Conservation (phyloP, 2,329 filamentous ascomycete genomes). For the Magnaporthales sp. region DNA sequence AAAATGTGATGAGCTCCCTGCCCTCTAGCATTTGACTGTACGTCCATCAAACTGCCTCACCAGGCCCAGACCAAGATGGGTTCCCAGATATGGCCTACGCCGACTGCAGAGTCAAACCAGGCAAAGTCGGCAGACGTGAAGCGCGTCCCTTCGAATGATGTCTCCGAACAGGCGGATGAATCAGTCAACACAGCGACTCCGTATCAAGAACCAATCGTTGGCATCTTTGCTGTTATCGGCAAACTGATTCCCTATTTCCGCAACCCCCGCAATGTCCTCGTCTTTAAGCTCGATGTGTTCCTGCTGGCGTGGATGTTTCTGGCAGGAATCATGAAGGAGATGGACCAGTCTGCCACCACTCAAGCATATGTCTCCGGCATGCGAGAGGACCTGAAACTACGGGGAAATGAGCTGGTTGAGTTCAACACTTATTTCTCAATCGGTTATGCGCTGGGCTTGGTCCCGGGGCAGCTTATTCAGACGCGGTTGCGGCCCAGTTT, state of each 20-base stretch:
- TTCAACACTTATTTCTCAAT: slow-evolving; percentile 45
- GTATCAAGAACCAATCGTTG: background rate
- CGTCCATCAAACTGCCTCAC: background rate
- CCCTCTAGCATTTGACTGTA: background rate
- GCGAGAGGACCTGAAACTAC: slow-evolving; percentile 33
- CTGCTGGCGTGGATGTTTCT: slow-evolving; percentile 26
- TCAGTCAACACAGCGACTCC: background rate
- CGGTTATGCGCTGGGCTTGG: slow-evolving; percentile 45
- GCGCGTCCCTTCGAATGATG: background rate
- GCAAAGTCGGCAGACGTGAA: background rate
- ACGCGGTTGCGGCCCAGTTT: slow-evolving; percentile 12
- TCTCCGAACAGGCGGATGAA: background rate
- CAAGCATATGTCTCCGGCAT: slow-evolving; percentile 31
- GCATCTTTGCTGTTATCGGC: background rate
- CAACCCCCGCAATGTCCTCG: slow-evolving; percentile 21
- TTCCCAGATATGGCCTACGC: background rate
- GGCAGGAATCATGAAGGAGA: slow-evolving; percentile 26
- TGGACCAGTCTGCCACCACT: slow-evolving; percentile 25
- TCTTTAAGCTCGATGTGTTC: slow-evolving; percentile 25
- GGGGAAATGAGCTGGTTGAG: slow-evolving; percentile 45
- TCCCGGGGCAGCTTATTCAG: slow-evolving; percentile 28
- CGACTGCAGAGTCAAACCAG: background rate
- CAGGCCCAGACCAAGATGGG: background rate
- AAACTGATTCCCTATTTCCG: slow-evolving; percentile 18
- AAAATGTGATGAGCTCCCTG: background rate